These are phyloP conservation scores for Lipomyces spencermartinsiae DNA, from an alignment of 805 yeast genomes.

Conservation along the genomic window DNA sequence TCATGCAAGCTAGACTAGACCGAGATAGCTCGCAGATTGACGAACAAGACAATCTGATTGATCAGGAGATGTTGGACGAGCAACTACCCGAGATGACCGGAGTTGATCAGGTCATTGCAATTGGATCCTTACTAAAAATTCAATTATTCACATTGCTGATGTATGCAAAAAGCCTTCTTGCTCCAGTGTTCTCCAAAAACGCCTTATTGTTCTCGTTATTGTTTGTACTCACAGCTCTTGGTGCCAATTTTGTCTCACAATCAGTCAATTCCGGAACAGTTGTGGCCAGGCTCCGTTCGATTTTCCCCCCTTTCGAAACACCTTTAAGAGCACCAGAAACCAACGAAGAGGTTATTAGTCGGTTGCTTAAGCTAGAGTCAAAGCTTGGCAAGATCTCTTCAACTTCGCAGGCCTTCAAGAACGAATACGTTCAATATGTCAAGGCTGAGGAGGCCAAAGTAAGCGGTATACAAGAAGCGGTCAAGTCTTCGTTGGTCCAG, in stretches of 20 bases:
- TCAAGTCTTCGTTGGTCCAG: constrained; percentile 3
- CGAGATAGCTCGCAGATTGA: too few species aligned
- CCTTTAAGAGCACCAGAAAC: constrained; percentile 23
- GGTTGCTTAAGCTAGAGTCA: constrained; percentile 25
- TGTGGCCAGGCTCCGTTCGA: not conserved
- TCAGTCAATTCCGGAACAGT: not conserved
- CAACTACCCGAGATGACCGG: constrained; percentile 5
- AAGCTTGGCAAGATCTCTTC: constrained; percentile 12
- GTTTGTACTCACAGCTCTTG: not conserved
- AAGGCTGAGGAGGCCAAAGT: constrained; percentile 1
- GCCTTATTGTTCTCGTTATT: not conserved
- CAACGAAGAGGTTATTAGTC: constrained; percentile 17
- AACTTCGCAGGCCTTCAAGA: constrained; percentile 21
- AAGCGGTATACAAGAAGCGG: not conserved
- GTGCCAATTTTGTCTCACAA: not conserved
- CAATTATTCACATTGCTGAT: not conserved
- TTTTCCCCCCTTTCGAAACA: constrained; percentile 10
- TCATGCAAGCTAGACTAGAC: not conserved
- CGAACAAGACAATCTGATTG: not conserved
- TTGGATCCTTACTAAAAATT: constrained; percentile 2
- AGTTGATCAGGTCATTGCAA: constrained; percentile 1
- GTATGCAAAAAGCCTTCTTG: constrained; percentile 1
- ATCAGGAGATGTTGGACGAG: constrained; percentile 3
- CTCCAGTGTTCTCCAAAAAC: not conserved
- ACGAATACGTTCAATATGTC: constrained; percentile 7